These are phyloP conservation scores for Elaeagnus macrophylla DNA, from an alignment of 306 rosid genomes.

Conservation along the genomic window DNA sequence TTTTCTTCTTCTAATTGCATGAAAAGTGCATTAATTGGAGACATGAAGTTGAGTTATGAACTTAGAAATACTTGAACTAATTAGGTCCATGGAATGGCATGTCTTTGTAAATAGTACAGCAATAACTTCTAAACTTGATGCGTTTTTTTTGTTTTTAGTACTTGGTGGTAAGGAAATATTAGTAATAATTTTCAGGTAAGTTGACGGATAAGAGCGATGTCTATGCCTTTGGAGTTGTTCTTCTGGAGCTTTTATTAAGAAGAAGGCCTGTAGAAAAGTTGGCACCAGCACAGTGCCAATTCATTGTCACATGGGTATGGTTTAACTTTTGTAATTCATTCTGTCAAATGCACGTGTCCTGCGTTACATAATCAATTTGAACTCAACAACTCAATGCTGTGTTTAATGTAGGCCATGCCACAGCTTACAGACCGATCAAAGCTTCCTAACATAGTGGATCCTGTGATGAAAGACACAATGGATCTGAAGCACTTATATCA, in stretches of 20 bases:
- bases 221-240: conserved; percentile 85
- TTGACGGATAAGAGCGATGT: conserved; percentile 95
- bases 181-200: conserved; percentile 42
- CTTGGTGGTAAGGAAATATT: neutral
- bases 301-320: conserved; percentile 93
- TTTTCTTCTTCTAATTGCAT: too few relatives aligned
- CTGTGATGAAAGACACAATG: conserved; percentile 66
- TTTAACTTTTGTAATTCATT: conserved; percentile 8
- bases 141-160: conserved; percentile 3
- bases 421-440: conserved; percentile 85
- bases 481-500: conserved; percentile 82
- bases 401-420: conserved; percentile 81
- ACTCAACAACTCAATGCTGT: conserved; percentile 8
- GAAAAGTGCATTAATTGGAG: too few relatives aligned
- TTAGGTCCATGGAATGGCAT: too few relatives aligned
- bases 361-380: conserved; percentile 1
- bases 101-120: too few relatives aligned
- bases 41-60: too few relatives aligned
- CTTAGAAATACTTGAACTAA: too few relatives aligned
- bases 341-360: conserved; percentile 3
- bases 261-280: conserved; percentile 81
- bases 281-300: conserved; percentile 79
- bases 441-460: conserved; percentile 77
- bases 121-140: neutral
- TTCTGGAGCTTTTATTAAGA: conserved; percentile 74